Percentiles rank a stretch among this genome's conserved stretches.
phyloP scores from a whole-genome alignment of 768 basidiomycete genomes.

The Pleurotus djamor region DNA sequence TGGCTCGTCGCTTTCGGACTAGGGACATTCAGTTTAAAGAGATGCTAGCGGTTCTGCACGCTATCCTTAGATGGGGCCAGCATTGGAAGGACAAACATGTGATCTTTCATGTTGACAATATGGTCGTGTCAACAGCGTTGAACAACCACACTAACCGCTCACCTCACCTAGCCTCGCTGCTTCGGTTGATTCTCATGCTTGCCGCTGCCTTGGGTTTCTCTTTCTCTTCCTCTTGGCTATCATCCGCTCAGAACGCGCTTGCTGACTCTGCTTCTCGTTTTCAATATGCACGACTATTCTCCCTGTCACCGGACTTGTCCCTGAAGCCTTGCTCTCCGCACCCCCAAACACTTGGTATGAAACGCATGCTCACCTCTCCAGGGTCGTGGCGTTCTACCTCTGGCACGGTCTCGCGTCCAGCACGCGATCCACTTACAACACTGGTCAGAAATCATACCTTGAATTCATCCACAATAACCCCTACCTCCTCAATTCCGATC shows the following conservation, averaged over 20 bases:
- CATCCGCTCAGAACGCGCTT: conserved; percentile 14
- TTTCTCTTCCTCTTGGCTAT: conserved; percentile 19
- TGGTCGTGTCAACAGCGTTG: not conserved
- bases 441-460: conserved; percentile 14
- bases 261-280: conserved; percentile 27
- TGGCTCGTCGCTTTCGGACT: conserved; percentile 17
- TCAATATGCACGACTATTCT: conserved; percentile 21
- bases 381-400: conserved; percentile 19
- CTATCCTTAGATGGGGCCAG: conserved; percentile 25
- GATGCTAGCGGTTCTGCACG: conserved; percentile 24
- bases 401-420: conserved; percentile 27
- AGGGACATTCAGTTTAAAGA: conserved; percentile 32
- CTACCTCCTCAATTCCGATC: not conserved
- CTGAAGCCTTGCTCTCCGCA: conserved; percentile 10
- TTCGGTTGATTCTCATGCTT: conserved; percentile 14
- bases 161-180: conserved; percentile 10
- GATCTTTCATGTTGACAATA: conserved; percentile 20
- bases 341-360: conserved; percentile 18
- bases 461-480: not conserved
- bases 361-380: conserved; percentile 11
- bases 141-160: conserved; percentile 19
- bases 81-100: conserved; percentile 19
- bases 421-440: conserved; percentile 24
- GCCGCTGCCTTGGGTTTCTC: conserved; percentile 16
- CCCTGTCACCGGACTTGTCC: conserved; percentile 16